Evolutionary conservation across 2,329 filamentous ascomycete species (phyloP).

Genomic region (Tetracladium maxilliforme): DNA sequence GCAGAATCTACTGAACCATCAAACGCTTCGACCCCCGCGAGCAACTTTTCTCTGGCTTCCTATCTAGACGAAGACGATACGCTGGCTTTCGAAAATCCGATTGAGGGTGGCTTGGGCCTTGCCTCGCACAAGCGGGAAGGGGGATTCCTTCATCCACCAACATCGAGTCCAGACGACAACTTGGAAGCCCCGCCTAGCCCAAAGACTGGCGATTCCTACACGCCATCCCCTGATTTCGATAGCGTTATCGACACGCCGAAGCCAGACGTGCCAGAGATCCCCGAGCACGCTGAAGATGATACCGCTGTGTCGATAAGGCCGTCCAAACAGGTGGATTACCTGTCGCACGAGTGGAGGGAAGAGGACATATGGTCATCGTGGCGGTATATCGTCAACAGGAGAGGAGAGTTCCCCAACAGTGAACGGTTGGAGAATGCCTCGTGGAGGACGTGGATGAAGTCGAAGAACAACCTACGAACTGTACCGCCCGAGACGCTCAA

Average conservation of each 20-base stretch:
- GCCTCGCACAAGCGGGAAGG: too few relatives aligned
- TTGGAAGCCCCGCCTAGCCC: slow-evolving; percentile 36
- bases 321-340: slow-evolving; percentile 76
- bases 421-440: slow-evolving; percentile 86
- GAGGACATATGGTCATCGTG: slow-evolving; percentile 97
- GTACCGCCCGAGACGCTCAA: slow-evolving; percentile 85
- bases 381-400: slow-evolving; percentile 77
- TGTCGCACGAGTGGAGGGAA: slow-evolving; percentile 85
- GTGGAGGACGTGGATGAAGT: slow-evolving; percentile 93
- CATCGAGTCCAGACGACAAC: slow-evolving; percentile 22
- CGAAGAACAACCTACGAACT: slow-evolving; percentile 74
- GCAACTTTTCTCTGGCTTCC: too few relatives aligned
- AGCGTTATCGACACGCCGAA: slow-evolving; percentile 33
- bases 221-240: slow-evolving; percentile 38
- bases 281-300: slow-evolving; percentile 50
- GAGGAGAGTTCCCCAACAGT: slow-evolving; percentile 66
- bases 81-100: too few relatives aligned
- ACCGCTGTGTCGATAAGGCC: slow-evolving; percentile 49
- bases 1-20: too few relatives aligned
- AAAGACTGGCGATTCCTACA: slow-evolving; percentile 31
- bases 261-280: slow-evolving; percentile 39
- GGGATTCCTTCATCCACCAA: too few relatives aligned
- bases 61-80: too few relatives aligned
- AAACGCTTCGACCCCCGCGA: too few relatives aligned
- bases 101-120: too few relatives aligned